Conservation (phyloP, 306 rosid genomes). For the Trifolium fragiferum region DNA sequence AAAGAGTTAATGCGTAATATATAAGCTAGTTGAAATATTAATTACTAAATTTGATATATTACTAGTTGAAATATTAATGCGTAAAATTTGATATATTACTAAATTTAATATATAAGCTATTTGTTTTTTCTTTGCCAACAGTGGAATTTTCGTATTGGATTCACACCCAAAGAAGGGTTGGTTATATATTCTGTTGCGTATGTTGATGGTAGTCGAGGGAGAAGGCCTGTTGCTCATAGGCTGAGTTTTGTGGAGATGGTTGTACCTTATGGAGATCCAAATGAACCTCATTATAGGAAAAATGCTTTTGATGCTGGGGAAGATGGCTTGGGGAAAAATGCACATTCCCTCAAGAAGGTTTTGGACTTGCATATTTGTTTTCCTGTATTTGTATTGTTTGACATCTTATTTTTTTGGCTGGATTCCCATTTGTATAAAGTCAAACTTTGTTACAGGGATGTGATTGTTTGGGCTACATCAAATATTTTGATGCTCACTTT, state of each 20-base stretch:
- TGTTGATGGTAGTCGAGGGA: constrained; percentile 88
- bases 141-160: constrained; percentile 96
- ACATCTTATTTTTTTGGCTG: constrained; percentile 9
- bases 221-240: constrained; percentile 90
- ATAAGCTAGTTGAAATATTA: not conserved
- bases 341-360: constrained; percentile 94
- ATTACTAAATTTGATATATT: constrained; percentile 11
- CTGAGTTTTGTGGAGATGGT: constrained; percentile 95
- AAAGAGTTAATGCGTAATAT: constrained; percentile 5
- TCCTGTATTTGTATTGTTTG: constrained; percentile 33
- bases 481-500: constrained; percentile 92
- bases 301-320: constrained; percentile 98
- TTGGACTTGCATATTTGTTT: constrained; percentile 20
- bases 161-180: constrained; percentile 91
- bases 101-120: constrained; percentile 7
- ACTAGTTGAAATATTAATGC: not conserved
- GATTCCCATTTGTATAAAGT: constrained; percentile 38
- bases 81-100: too few relatives aligned
- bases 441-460: constrained; percentile 68
- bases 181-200: constrained; percentile 88
- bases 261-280: constrained; percentile 96
- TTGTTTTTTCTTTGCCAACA: constrained; percentile 46
- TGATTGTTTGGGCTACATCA: constrained; percentile 90
- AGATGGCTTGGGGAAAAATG: constrained; percentile 93
- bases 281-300: constrained; percentile 88